These are phyloP conservation scores for Euclidium syriacum DNA, from an alignment of 345 rosid species.

Conservation along the genomic window DNA sequence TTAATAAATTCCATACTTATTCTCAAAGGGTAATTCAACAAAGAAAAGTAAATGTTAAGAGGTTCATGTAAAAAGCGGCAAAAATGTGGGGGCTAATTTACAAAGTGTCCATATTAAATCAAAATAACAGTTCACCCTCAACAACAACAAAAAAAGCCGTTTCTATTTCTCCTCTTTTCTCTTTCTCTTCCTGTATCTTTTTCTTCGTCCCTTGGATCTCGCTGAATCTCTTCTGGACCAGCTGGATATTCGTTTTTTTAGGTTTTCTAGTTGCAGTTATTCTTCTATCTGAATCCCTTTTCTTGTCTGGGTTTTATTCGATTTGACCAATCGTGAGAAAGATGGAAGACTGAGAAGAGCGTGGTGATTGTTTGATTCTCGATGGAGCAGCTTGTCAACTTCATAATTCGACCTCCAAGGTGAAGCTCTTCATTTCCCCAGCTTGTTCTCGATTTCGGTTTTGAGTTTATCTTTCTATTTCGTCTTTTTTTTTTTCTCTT, in stretches of 20 bases:
- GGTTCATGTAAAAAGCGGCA: constrained; percentile 3
- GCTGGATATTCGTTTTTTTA: constrained; percentile 12
- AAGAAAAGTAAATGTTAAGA: not conserved
- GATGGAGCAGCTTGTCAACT: constrained; percentile 65
- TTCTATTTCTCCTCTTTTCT: not conserved
- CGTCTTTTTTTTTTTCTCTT: not conserved
- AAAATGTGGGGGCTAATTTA: constrained; percentile 20
- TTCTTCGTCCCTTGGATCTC: constrained; percentile 19
- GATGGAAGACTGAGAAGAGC: constrained; percentile 7
- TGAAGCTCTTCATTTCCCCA: constrained; percentile 17
- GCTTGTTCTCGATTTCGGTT: not conserved
- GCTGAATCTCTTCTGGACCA: constrained; percentile 9
- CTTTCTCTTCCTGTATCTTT: not conserved
- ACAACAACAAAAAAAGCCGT: constrained; percentile 35
- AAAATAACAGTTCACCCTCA: not conserved
- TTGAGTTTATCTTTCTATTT: not conserved
- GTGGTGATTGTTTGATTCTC: not conserved
- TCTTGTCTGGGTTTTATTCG: not conserved
- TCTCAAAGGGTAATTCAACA: not conserved
- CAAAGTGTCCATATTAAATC: not conserved
- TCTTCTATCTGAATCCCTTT: not conserved
- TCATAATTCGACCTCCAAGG: constrained; percentile 98
- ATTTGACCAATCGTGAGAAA: not conserved
- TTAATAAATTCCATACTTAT: not conserved
- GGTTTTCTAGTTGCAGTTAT: not conserved